Base-by-base conservation (phyloP, 805 yeast species). In the Candida sonorensis region DNA sequence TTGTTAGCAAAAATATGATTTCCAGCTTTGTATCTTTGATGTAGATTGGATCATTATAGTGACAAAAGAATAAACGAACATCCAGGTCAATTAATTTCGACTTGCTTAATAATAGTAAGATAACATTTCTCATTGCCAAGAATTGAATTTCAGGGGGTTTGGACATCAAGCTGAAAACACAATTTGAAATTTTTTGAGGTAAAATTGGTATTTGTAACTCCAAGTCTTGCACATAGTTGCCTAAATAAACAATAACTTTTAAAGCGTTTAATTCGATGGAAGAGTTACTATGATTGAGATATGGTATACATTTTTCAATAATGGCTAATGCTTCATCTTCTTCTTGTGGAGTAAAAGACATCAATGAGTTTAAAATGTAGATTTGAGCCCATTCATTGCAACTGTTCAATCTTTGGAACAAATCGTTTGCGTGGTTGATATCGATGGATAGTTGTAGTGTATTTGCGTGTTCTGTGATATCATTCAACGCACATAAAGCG, bases 1-100 rank as follows among this genome's bases (percentile, higher is more conserved):
- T 70, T 1, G 97, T 94, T 29, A 90, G 61, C 23, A 85, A 62
- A 45, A 82, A 84, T 15, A 90, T 76, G 37, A 92, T 81, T 51
- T 90, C 97, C 27, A 90, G 62, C 50, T 90, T 90, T 5, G 96
- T 83, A 46, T 86, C 90, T 53, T 87, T 85, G 50, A 90, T 77
- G 53, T 84, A 90, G 15, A 83, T 75, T 1, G 94, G 92, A 53
- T 88, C 96, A 52, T 82, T 81, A 46, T 74, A 83, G 37, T 76
- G 77, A 58, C 92, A 80, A 57, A 85, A 87, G 51, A 88, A 85
- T 59, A 76, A 72, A 33, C 76, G 72, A n/a, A 84, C 85, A 40
- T 83, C 92, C 33, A 82, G 62, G 17, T 64, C 57, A 25, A 77
- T 57, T 35, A 86, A 59, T 15, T 70, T 66, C 10, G 80, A 77